Evolutionary conservation across 352 stramenopile genomes (phyloP), one percentile per base, ranked within the genome.

Genomic region (Pythium monospermum): DNA sequence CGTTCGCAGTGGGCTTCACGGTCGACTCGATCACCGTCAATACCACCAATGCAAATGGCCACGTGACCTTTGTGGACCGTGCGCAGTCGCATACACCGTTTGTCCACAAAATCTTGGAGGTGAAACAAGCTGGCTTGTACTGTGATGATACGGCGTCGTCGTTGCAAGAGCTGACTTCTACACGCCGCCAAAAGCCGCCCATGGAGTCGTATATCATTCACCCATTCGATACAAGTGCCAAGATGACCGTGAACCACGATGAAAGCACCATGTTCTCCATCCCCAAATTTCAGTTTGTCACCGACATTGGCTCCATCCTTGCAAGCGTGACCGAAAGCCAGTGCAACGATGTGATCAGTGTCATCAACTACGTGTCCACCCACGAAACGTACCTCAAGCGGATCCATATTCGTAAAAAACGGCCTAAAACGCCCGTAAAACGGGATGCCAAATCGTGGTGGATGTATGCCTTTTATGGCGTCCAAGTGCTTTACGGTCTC

Each of bases 361-460:
- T 85, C 19, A 60, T 86, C 32, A 83, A 90, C 49, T 94, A 80
- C 35, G 54, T 94, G n/a, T 85, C 76, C 10, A 77, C 70, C 0
- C 81, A 94, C 44, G 83, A 94, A 32, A 69, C 80, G 56, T 91
- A 89, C 57, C 66, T 94, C 23, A 92, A 92, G 55, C 72, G 77
- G 4, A 76, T 91, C 43, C 81, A 91, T 44, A 90, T 77, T 32
- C 71, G 79, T 19, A 72, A 74, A 41, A 77, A 85, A 30, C 69
- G 83, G 8, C 81, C 81, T 16, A 71, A 47, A 12, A 66, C 76
- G 27, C 50, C 76, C 12, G 55, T 89, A 22, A 66, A 61, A 13
- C 64, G 64, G 2, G 70, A 90, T 31, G 59, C 73, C 3, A 73
- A 53, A 25, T 45, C 62, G 41, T 94, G 83, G 83, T 94, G 83